A percentile compares a stretch with the other conserved stretches of the same genome.
These are phyloP conservation scores for Grigorovia transvaalensis DNA, from an alignment of 805 yeast species.

Conservation along the genomic window DNA sequence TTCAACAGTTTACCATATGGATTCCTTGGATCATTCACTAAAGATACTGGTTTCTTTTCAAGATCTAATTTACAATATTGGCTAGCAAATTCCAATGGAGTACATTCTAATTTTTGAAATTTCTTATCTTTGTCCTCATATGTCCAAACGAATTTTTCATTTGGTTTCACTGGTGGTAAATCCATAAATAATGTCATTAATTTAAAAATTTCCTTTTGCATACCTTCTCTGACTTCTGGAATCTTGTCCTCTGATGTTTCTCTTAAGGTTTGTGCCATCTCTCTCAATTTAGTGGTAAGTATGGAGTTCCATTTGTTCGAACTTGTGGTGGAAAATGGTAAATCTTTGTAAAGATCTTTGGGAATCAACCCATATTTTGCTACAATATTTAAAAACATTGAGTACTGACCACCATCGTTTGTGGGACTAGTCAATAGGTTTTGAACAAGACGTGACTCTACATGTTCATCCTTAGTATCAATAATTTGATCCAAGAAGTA, in stretches of 20 bases:
- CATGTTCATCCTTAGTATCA: conserved; percentile 54
- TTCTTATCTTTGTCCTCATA: conserved; percentile 59
- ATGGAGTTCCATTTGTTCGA: conserved; percentile 46
- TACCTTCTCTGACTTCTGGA: conserved; percentile 34
- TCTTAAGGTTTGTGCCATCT: conserved; percentile 64
- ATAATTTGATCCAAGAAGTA: conserved; percentile 67
- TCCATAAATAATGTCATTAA: conserved; percentile 63
- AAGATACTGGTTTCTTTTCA: conserved; percentile 44
- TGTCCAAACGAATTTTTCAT: conserved; percentile 63
- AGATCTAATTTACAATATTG: conserved; percentile 37
- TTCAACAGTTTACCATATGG: conserved; percentile 50
- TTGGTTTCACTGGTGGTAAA: conserved; percentile 62
- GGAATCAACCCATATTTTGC: conserved; percentile 80
- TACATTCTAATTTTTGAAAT: conserved; percentile 38
- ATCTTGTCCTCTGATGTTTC: conserved; percentile 27
- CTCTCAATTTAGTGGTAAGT: conserved; percentile 61
- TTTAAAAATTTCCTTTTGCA: conserved; percentile 55
- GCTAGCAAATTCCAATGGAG: conserved; percentile 57
- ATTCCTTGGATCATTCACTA: conserved; percentile 78
- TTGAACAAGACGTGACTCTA: conserved; percentile 63
- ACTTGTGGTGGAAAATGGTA: conserved; percentile 43
- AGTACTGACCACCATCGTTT: conserved; percentile 81
- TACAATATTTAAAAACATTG: conserved; percentile 67
- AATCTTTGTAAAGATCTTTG: conserved; percentile 60
- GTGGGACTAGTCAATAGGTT: conserved; percentile 56